phyloP scores from a whole-genome alignment of 768 basidiomycete genomes.

The Leccinum barrowsii region DNA sequence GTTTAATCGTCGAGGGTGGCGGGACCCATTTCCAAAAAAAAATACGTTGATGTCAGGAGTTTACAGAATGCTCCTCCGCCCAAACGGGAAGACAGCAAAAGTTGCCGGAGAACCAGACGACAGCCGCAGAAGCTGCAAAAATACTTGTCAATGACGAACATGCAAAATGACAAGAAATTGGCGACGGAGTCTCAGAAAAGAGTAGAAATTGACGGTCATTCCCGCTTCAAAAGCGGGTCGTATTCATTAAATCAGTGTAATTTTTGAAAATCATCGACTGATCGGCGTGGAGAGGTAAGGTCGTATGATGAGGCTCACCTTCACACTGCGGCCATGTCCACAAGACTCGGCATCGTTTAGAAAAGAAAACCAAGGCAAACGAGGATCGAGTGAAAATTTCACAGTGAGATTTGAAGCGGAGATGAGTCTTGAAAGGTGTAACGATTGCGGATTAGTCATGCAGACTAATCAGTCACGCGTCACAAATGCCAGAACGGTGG shows the following conservation, averaged over 20 bases:
- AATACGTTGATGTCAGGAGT: background rate
- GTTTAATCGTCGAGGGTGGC: background rate
- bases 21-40: background rate
- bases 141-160: background rate
- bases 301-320: background rate
- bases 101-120: background rate
- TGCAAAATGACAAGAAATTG: background rate
- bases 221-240: slow-evolving; percentile 5
- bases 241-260: slow-evolving; percentile 16
- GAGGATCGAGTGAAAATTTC: background rate
- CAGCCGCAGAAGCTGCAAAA: background rate
- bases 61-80: background rate
- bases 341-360: background rate
- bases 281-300: background rate
- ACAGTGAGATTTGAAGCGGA: background rate
- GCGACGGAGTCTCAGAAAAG: background rate
- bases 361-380: background rate
- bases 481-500: too few relatives aligned
- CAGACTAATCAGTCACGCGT: too few relatives aligned
- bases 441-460: too few relatives aligned
- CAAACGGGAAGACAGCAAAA: background rate
- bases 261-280: slow-evolving; percentile 5
- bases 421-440: too few relatives aligned
- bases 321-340: background rate
- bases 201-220: background rate